phyloP scores from a whole-genome alignment of 257 asterid species.

The Nicotiana noctiflora region DNA sequence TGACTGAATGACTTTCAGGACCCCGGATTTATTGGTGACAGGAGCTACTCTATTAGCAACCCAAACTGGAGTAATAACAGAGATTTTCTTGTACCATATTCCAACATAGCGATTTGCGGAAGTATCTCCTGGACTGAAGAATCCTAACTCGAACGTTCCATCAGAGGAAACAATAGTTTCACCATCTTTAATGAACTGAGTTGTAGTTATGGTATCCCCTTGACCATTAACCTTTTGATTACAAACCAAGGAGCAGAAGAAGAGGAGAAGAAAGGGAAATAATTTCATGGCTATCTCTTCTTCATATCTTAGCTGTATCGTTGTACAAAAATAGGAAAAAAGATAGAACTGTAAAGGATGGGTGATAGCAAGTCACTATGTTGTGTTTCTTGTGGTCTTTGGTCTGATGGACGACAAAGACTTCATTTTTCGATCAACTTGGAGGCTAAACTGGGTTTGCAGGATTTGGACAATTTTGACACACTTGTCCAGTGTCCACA shows the following conservation, averaged over 20 bases:
- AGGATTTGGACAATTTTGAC: neutral
- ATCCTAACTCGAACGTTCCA: slow-evolving; percentile 36
- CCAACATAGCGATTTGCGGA: slow-evolving; percentile 27
- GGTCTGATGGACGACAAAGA: neutral
- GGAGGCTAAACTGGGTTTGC: neutral
- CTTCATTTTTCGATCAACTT: neutral
- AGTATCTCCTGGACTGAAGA: slow-evolving; percentile 31
- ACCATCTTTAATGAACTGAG: slow-evolving; percentile 19
- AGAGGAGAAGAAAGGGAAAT: neutral
- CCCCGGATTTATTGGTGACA: slow-evolving; percentile 9
- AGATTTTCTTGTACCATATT: slow-evolving; percentile 35
- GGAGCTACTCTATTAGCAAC: slow-evolving; percentile 30
- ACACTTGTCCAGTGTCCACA: neutral
- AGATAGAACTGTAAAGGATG: neutral
- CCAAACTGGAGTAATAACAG: slow-evolving; percentile 24
- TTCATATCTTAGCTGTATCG: neutral
- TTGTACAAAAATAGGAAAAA: neutral
- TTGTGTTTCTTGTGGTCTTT: neutral
- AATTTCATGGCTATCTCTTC: neutral
- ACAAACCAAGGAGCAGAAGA: neutral
- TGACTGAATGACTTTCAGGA: slow-evolving; percentile 15
- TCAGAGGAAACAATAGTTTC: slow-evolving; percentile 30
- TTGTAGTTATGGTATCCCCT: slow-evolving; percentile 12
- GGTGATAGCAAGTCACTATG: neutral
- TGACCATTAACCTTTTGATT: neutral